Percentiles rank a stretch among this genome's conserved stretches.
Evolutionary conservation across 257 asterid species (phyloP).

Genomic region (Solanum habrochaites): DNA sequence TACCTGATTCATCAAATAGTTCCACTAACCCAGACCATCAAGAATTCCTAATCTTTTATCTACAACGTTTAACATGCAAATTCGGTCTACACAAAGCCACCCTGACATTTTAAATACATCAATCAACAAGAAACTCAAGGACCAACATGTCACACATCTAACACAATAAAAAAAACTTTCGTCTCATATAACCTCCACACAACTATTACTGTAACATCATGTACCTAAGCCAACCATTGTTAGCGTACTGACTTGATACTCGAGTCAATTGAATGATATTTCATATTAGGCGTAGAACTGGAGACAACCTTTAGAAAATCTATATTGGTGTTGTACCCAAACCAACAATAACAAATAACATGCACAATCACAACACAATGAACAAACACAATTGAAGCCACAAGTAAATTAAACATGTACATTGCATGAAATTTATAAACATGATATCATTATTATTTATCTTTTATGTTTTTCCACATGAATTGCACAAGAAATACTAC

Average conservation of each 20-base stretch:
- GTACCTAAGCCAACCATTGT: not conserved
- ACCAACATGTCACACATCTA: not conserved
- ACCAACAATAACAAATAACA: not conserved
- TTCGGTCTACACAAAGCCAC: not conserved
- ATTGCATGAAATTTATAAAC: not conserved
- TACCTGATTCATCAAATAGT: too few relatives aligned
- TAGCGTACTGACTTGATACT: not conserved
- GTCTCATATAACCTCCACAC: not conserved
- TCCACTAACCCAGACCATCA: not conserved
- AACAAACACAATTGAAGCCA: not conserved
- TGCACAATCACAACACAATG: not conserved
- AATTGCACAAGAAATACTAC: not conserved
- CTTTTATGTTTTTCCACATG: too few relatives aligned
- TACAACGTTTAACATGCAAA: not conserved
- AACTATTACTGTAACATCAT: not conserved
- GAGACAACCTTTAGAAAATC: not conserved
- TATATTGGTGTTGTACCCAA: not conserved
- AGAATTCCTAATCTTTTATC: not conserved
- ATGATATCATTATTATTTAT: not conserved
- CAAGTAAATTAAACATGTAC: too few relatives aligned
- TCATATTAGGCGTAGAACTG: not conserved
- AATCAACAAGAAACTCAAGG: not conserved
- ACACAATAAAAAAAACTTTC: too few relatives aligned
- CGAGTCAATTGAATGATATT: not conserved
- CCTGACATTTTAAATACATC: not conserved